A percentile compares a stretch with the other conserved stretches of the same genome.
These are phyloP conservation scores for Pisolithus marmoratus DNA, from an alignment of 768 basidiomycete species.

Conservation along the genomic window DNA sequence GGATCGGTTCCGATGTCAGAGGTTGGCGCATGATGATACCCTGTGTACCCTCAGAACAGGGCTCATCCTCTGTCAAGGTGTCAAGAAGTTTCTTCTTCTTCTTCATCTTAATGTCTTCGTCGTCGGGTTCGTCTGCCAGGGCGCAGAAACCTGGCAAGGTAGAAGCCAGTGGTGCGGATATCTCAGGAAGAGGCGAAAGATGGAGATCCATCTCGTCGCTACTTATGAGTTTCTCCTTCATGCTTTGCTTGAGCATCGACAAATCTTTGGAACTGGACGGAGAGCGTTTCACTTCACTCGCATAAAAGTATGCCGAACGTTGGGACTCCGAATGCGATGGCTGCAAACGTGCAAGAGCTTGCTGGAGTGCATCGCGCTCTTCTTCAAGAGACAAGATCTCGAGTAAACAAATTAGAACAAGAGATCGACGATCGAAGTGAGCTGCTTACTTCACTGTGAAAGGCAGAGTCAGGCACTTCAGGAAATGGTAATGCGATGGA, in stretches of 20 bases:
- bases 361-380: conserved; percentile 24
- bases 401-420: conserved; percentile 5
- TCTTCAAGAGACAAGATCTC: conserved; percentile 19
- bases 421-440: not conserved
- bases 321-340: conserved; percentile 7
- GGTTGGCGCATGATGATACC: conserved; percentile 16
- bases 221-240: conserved; percentile 16
- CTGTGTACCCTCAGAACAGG: not conserved
- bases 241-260: conserved; percentile 4
- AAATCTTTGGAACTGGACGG: conserved; percentile 12
- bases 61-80: conserved; percentile 20
- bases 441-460: conserved; percentile 32
- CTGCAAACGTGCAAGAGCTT: conserved; percentile 21
- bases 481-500: conserved; percentile 4
- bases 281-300: conserved; percentile 17
- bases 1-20: conserved; percentile 6
- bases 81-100: conserved; percentile 12
- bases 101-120: conserved; percentile 19
- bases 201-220: conserved; percentile 25
- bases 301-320: conserved; percentile 17
- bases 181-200: conserved; percentile 27
- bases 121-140: conserved; percentile 25
- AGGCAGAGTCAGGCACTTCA: conserved; percentile 10
- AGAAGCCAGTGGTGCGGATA: conserved; percentile 19
- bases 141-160: conserved; percentile 25